Conservation (phyloP, 1,139 yeast species). For the Yamadazyma songkhlaensis region DNA sequence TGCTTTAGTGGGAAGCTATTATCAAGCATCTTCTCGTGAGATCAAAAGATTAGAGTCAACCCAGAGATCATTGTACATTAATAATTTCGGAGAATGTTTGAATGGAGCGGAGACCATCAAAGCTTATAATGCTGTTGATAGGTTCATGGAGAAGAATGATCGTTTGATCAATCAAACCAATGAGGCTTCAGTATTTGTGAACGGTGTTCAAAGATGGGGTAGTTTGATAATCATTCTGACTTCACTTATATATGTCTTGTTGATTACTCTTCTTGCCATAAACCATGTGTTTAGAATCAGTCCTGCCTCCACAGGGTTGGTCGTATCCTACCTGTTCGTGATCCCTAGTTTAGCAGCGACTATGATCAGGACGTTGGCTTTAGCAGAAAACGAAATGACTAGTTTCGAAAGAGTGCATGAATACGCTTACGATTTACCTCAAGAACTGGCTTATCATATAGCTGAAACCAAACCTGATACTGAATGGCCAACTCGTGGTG, state of each 20-base stretch:
- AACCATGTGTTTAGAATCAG: slow-evolving; percentile 59
- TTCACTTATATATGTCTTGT: slow-evolving; percentile 46
- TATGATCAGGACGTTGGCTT: slow-evolving; percentile 57
- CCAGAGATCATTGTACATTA: slow-evolving; percentile 38
- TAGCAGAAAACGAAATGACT: slow-evolving; percentile 80
- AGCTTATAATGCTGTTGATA: slow-evolving; percentile 49
- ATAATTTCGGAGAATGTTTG: slow-evolving; percentile 73
- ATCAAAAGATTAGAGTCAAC: slow-evolving; percentile 42
- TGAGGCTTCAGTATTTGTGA: slow-evolving; percentile 65
- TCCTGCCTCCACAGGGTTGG: slow-evolving; percentile 70
- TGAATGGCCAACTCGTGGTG: slow-evolving; percentile 44
- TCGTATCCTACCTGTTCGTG: slow-evolving; percentile 59
- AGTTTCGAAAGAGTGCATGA: slow-evolving; percentile 76
- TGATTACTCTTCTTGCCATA: slow-evolving; percentile 62
- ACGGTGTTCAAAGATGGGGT: slow-evolving; percentile 80
- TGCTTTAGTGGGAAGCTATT: slow-evolving; percentile 55
- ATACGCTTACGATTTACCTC: slow-evolving; percentile 52
- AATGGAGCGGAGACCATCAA: slow-evolving; percentile 71
- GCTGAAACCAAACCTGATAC: slow-evolving; percentile 56
- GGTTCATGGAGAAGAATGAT: slow-evolving; percentile 53
- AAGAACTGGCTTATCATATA: slow-evolving; percentile 45
- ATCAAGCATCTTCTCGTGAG: slow-evolving; percentile 42
- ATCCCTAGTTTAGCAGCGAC: slow-evolving; percentile 49
- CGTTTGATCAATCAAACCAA: slow-evolving; percentile 58
- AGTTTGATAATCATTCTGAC: slow-evolving; percentile 62